phyloP scores from a whole-genome alignment of 2,329 filamentous ascomycete genomes.

The Aspergillus sp. region DNA sequence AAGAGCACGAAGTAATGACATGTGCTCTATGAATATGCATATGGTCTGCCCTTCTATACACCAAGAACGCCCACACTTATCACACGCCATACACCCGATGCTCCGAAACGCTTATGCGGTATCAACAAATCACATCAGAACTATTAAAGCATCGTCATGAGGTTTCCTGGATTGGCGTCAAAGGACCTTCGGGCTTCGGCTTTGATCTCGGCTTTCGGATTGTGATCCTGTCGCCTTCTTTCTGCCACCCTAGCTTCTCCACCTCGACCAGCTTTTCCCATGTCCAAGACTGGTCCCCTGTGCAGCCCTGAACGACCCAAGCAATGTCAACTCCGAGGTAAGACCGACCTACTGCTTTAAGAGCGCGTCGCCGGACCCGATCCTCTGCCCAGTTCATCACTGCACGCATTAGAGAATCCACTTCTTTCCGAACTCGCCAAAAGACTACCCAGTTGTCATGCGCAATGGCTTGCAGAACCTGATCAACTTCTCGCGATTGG shows the following conservation, averaged over 20 bases:
- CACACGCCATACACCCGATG: conserved; percentile 25
- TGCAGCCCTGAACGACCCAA: conserved; percentile 61
- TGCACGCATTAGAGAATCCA: conserved; percentile 79
- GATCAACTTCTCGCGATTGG: conserved; percentile 69
- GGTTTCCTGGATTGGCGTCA: conserved; percentile 25
- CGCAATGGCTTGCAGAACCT: conserved; percentile 70
- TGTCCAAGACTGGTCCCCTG: conserved; percentile 50
- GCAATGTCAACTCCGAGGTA: conserved; percentile 81
- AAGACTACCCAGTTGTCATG: conserved; percentile 84
- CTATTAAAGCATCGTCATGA: neutral
- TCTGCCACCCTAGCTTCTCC: conserved; percentile 83
- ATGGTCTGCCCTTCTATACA: neutral
- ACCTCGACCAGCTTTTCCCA: conserved; percentile 73
- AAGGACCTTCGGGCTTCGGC: conserved; percentile 27
- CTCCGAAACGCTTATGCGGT: conserved; percentile 22
- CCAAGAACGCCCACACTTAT: conserved; percentile 6
- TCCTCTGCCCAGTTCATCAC: conserved; percentile 82
- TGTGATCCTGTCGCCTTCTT: conserved; percentile 73
- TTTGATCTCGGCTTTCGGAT: conserved; percentile 64
- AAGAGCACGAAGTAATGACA: neutral
- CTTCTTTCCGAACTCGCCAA: conserved; percentile 69
- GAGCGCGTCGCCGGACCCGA: conserved; percentile 71
- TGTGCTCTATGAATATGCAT: conserved; percentile 18
- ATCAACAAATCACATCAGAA: conserved; percentile 11
- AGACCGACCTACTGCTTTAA: conserved; percentile 83